Evolutionary conservation across 192 early-diverging fungal genomes (phyloP), one percentile per base, ranked within the genome.

Genomic region (Coemansia sp.): DNA sequence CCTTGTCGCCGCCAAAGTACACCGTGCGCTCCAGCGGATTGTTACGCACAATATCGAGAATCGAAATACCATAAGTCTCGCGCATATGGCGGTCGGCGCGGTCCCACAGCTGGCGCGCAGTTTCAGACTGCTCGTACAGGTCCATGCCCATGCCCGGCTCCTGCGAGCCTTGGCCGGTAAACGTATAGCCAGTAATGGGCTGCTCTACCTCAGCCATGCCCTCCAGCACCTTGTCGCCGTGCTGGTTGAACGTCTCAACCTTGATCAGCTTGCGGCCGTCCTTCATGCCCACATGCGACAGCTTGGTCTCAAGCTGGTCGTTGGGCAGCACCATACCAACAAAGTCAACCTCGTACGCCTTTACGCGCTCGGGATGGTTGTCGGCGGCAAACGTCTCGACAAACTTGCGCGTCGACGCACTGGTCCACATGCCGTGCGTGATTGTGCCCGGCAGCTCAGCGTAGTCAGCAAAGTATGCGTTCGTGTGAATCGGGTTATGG

Each of bases 401-500:
- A 72, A 89, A 90, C 75, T 90, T 90, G 59, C 95, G 88, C 37
- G 92, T 90, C 2, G 92, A 87, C 8, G 95, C 95, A 61, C 86
- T 89, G 26, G 93, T 97, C 94, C 94, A 97, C 95, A 97, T 97
- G 45, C 95, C 95, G 79, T 97, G 95, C 19, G 92, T 93, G 63
- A 97, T 97, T 22, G 93, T 93, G 35, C 90, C 92, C 29, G 94
- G 93, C 55, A 97, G 87, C 50, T 85, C 82, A n/a, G 89, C 93
- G 7, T 91, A 73, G 63, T 92, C 89, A 57, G 94, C 89, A 86
- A 97, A 95, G 85, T 92, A 92, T 57, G 85, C 86, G 84, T 90
- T 94, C 61, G 92, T 91, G 83, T 97, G 95, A 71, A 97, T 97
- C 35, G 95, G 93, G 77, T 97, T 97, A 82, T 88, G 87, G 68